Conservation (phyloP, 805 yeast genomes). For the Hanseniaspora lachancei region DNA sequence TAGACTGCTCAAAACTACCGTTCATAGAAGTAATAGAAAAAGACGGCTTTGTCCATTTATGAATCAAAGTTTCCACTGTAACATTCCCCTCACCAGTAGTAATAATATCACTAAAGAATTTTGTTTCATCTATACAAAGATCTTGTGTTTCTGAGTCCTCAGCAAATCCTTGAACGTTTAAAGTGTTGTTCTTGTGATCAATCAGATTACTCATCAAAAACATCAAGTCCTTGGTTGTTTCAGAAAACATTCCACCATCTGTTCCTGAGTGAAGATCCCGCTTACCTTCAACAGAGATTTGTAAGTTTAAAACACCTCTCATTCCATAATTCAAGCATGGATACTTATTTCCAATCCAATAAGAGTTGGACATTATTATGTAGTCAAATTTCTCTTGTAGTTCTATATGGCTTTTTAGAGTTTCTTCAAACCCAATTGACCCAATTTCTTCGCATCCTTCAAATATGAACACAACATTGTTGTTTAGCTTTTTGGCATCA, state of each 20-base stretch:
- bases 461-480: conserved; percentile 68
- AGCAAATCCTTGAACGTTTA: conserved; percentile 25
- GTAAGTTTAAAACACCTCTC: conserved; percentile 76
- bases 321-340: conserved; percentile 93
- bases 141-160: conserved; percentile 20
- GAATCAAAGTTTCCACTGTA: conserved; percentile 43
- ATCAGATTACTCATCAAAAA: conserved; percentile 43
- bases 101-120: conserved; percentile 48
- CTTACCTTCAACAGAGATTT: conserved; percentile 58
- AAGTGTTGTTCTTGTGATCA: conserved; percentile 32
- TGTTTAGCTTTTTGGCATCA: conserved; percentile 37
- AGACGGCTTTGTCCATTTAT: conserved; percentile 84
- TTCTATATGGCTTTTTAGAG: conserved; percentile 39
- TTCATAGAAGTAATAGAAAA: conserved; percentile 70
- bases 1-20: conserved; percentile 82
- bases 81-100: conserved; percentile 28
- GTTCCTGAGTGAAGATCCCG: conserved; percentile 95
- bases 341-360: conserved; percentile 78
- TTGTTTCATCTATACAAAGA: conserved; percentile 43
- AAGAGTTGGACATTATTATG: conserved; percentile 79
- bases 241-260: conserved; percentile 82
- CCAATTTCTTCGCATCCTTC: conserved; percentile 98
- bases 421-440: conserved; percentile 66
- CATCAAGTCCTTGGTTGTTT: conserved; percentile 75
- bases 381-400: conserved; percentile 70